A percentile compares a stretch with the other conserved stretches of the same genome.
These are phyloP conservation scores for Xylariaceae sp. DNA, from an alignment of 2,329 filamentous ascomycete genomes.

Conservation along the genomic window DNA sequence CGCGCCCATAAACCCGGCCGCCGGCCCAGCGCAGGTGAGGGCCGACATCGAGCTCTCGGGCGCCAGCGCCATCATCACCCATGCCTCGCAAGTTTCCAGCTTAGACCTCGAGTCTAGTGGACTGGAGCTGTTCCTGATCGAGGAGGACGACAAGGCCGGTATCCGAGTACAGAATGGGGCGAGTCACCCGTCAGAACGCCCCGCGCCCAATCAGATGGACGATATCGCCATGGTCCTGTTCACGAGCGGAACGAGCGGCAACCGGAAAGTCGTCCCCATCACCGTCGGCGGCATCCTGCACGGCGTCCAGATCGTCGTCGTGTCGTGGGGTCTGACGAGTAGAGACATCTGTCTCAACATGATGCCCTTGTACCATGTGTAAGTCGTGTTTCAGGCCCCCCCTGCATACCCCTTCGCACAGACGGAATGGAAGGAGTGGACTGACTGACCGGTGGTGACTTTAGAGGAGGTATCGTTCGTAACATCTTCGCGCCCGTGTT, in stretches of 20 bases:
- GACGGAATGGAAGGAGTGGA: too few species aligned
- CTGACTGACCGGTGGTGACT: too few species aligned
- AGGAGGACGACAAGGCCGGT: conserved; percentile 33
- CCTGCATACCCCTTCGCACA: neutral
- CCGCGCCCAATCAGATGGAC: conserved; percentile 36
- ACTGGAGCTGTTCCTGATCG: conserved; percentile 36
- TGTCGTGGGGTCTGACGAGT: conserved; percentile 45
- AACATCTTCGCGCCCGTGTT: conserved; percentile 52
- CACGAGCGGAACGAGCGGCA: conserved; percentile 53
- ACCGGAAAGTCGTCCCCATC: conserved; percentile 53
- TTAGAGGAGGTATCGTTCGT: conserved; percentile 48
- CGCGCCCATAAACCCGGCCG: conserved; percentile 46
- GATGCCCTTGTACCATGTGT: conserved; percentile 55
- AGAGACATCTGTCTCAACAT: conserved; percentile 51
- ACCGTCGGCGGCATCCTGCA: conserved; percentile 45
- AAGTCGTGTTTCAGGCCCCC: conserved; percentile 26
- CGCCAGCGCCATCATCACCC: conserved; percentile 42
- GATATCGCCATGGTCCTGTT: conserved; percentile 49
- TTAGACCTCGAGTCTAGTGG: conserved; percentile 33
- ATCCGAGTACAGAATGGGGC: conserved; percentile 26
- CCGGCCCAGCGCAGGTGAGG: conserved; percentile 44
- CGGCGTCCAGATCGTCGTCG: conserved; percentile 47
- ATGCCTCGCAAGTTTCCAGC: conserved; percentile 34
- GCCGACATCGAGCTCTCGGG: conserved; percentile 44
- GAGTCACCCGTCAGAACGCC: neutral